Base-by-base conservation (phyloP, 2,329 filamentous ascomycete genomes). In the Beauveria australis region DNA sequence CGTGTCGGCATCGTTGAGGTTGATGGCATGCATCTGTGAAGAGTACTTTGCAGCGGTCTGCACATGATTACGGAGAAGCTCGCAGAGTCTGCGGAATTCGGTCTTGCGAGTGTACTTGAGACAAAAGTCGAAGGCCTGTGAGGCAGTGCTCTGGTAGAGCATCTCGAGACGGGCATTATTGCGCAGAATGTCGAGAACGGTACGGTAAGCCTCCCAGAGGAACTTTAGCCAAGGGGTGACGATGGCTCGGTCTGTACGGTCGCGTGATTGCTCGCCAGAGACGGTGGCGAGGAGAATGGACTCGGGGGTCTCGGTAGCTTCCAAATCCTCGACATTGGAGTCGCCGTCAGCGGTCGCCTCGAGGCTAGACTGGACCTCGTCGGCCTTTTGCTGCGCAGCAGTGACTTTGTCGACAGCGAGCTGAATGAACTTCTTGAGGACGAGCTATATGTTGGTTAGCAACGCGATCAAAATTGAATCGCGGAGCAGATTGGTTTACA, bases 191-290 rank as follows among this genome's bases (percentile, higher is more conserved):
- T 99, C 94, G 71, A 99, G 84, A 46, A 99, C 94, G 43, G 94
- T 99, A 64, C 94, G 89, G 81, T 99, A 99, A 18, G 94, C 96
- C 81, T 99, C 94, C 94, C 94, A 99, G 64, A 99, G 82, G 74
- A 99, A 99, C 81, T 99, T 99, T 71, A 99, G 85, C 94, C 94
- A 99, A 63, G 94, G 94, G 30, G 94, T 99, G 63, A 99, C 94
- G 70, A 99, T 95, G 72, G 94, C 94, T 70, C 94, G 89, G 79
- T 99, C 94, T 69, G 94, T 99, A 67, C 94, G 90, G 78, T 99
- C 94, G 73, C 91, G 89, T 63, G 93, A 96, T 78, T 97, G 93
- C 79, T 99, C 94, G 66, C 94, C 94, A 44, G 94, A 99, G 63
- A 99, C 94, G 59, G 94, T 99, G 65, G 94, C 95, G 52, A 99